These are phyloP conservation scores for Penicillium fimorum DNA, from an alignment of 495 filamentous ascomycete genomes.

Conservation along the genomic window DNA sequence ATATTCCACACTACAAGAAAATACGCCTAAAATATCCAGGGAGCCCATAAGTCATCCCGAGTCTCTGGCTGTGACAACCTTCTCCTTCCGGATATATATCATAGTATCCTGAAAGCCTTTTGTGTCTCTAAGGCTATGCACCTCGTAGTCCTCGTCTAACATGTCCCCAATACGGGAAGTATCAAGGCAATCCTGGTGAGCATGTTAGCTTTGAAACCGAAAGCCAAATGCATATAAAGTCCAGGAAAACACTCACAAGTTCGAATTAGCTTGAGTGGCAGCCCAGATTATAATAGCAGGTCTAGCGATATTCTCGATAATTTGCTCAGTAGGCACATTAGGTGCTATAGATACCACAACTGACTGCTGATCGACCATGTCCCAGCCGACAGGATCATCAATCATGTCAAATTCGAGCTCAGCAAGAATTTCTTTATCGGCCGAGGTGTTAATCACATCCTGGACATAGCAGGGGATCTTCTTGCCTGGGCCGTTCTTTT, in stretches of 20 bases:
- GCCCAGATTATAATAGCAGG: constrained; percentile 7
- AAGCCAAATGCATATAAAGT: neutral
- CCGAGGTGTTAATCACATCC: neutral
- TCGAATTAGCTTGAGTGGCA: too few relatives aligned
- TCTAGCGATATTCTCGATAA: constrained; percentile 2
- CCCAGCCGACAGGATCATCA: constrained; percentile 3
- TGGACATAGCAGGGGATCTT: neutral
- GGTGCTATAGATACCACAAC: constrained; percentile 2
- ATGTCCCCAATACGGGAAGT: neutral
- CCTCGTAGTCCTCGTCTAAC: neutral
- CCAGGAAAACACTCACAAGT: neutral
- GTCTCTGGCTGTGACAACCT: too few relatives aligned
- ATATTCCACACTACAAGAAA: too few relatives aligned
- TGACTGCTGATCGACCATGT: neutral
- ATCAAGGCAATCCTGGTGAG: neutral
- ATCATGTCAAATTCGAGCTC: neutral
- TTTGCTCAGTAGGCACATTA: neutral
- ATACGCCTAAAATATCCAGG: too few relatives aligned
- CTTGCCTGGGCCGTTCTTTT: neutral
- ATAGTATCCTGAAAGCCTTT: neutral
- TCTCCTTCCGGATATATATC: neutral
- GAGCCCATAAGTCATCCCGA: too few relatives aligned
- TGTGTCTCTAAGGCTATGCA: neutral
- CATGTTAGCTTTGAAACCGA: neutral
- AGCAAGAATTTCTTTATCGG: neutral